Evolutionary conservation across 2,329 filamentous ascomycete species (phyloP).

Genomic region (Ceratocystis colombiana): DNA sequence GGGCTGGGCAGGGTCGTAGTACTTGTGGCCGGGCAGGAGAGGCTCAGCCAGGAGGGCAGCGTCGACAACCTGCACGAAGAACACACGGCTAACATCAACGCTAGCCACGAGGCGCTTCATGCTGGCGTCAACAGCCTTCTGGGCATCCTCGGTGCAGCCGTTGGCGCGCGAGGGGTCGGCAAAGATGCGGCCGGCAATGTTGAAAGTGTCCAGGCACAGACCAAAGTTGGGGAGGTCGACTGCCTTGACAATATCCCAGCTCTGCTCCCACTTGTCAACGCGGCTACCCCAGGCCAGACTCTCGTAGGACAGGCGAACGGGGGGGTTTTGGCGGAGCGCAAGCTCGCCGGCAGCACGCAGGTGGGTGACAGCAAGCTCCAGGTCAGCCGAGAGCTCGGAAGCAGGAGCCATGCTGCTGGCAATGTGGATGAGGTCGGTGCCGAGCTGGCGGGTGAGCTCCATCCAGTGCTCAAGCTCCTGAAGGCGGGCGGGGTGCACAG

Average conservation of each 20-base stretch:
- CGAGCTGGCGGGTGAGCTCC: slow-evolving; percentile 49
- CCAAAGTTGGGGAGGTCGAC: slow-evolving; percentile 65
- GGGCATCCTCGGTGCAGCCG: slow-evolving; percentile 46
- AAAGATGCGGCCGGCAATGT: slow-evolving; percentile 61
- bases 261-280: slow-evolving; percentile 59
- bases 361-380: slow-evolving; percentile 50
- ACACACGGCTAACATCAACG: slow-evolving; percentile 55
- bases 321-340: slow-evolving; percentile 46
- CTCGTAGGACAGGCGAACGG: slow-evolving; percentile 63
- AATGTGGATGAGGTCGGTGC: slow-evolving; percentile 63
- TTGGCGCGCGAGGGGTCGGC: slow-evolving; percentile 52
- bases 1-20: slow-evolving; percentile 33
- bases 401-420: slow-evolving; percentile 58
- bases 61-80: slow-evolving; percentile 69
- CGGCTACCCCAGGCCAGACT: slow-evolving; percentile 62
- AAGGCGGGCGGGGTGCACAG: slow-evolving; percentile 47
- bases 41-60: slow-evolving; percentile 53
- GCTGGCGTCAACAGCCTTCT: slow-evolving; percentile 45
- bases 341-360: slow-evolving; percentile 57
- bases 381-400: slow-evolving; percentile 36
- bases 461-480: slow-evolving; percentile 62
- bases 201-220: slow-evolving; percentile 67
- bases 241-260: slow-evolving; percentile 55
- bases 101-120: slow-evolving; percentile 44
- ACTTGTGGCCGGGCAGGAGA: slow-evolving; percentile 38